Percentiles rank a stretch among this genome's conserved stretches.
Conservation (phyloP, 306 rosid genomes). For the Arachis stenosperma region DNA sequence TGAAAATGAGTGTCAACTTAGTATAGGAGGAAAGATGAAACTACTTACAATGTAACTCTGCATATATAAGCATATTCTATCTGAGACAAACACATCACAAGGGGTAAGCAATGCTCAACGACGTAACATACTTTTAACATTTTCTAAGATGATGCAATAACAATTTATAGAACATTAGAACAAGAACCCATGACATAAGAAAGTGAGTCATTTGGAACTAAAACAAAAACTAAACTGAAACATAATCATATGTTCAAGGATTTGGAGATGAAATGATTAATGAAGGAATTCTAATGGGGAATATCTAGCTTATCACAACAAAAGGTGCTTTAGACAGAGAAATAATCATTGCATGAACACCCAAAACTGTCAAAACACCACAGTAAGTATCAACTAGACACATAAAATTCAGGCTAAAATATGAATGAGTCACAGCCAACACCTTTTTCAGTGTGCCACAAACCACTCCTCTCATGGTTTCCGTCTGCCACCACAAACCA, state of each 20-base stretch:
- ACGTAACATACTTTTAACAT: neutral
- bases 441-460: conserved; percentile 49
- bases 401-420: conserved; percentile 42
- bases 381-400: conserved; percentile 42
- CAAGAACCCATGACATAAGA: neutral
- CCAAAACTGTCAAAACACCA: conserved; percentile 39
- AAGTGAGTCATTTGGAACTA: no score
- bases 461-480: conserved; percentile 55
- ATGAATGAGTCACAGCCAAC: conserved; percentile 41
- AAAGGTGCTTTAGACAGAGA: conserved; percentile 26
- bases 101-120: no score
- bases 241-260: neutral
- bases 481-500: conserved; percentile 57
- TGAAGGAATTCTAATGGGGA: conserved; percentile 3
- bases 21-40: no score
- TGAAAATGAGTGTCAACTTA: no score
- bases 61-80: no score
- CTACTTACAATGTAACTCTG: no score
- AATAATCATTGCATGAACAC: conserved; percentile 29
- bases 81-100: no score
- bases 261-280: neutral
- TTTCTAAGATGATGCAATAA: neutral
- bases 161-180: neutral
- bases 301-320: conserved; percentile 10
- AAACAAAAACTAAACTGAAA: conserved; percentile 21